These are phyloP conservation scores for Nymphaea thermarum DNA, from an alignment of 164 flowering plant genomes.

Conservation along the genomic window DNA sequence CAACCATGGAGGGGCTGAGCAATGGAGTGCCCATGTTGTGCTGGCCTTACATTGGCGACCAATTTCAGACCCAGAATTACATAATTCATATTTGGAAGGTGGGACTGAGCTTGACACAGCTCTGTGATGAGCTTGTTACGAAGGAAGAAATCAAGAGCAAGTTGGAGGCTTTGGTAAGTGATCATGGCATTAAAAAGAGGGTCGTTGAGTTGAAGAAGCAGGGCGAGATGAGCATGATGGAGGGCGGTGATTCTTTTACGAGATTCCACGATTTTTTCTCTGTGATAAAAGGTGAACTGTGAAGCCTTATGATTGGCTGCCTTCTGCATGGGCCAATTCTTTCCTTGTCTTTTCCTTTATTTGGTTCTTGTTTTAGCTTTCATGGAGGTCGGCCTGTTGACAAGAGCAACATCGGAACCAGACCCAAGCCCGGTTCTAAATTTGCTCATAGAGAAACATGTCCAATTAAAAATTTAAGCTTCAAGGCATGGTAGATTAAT, in stretches of 20 bases:
- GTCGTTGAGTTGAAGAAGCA: conserved; percentile 1
- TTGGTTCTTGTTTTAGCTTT: no score
- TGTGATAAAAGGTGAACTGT: no score
- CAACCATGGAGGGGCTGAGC: conserved; percentile 11
- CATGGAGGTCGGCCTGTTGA: no score
- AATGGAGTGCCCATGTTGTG: conserved; percentile 12
- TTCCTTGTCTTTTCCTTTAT: no score
- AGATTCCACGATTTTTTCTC: conserved; percentile 4
- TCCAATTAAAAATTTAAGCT: no score
- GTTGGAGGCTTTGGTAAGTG: conserved; percentile 7
- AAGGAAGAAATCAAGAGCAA: conserved; percentile 7
- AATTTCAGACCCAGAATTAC: conserved; percentile 6
- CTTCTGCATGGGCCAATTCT: no score
- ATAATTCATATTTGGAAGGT: background rate
- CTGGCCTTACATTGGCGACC: conserved; percentile 12
- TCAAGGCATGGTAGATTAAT: no score
- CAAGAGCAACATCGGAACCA: no score
- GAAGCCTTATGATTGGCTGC: no score
- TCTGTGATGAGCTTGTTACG: conserved; percentile 6
- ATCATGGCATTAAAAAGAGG: conserved; percentile 11
- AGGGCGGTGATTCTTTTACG: conserved; percentile 22
- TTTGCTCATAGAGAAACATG: no score
- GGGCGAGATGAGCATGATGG: conserved; percentile 6
- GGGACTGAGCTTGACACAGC: background rate
- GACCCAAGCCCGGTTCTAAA: no score